Evolutionary conservation across 352 stramenopile species (phyloP), one percentile per base, ranked within the genome.

Genomic region (Globisporangium carolinianum): DNA sequence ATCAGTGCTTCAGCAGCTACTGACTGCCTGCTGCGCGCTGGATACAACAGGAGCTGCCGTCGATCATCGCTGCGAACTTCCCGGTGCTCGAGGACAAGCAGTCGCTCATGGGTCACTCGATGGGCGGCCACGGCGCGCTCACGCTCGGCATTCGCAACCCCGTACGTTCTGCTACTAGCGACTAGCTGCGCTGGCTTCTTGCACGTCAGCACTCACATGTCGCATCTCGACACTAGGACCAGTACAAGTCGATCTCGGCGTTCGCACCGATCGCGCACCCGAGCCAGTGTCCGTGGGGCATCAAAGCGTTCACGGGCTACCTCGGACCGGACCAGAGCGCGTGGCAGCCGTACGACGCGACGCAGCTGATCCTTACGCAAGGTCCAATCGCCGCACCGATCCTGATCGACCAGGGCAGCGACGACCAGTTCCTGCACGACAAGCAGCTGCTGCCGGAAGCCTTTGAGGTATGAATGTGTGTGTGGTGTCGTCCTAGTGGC

Each of bases 251-350:
- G 51, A 97, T 99, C 15, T 98, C 87, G 47, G 96, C 96, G 4
- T 98, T 99, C 61, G 76, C 95, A 9, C 96, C 97, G 14, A 99
- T 99, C 69, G 91, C 80, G 48, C 96, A 99, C 70, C 97, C 96
- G 56, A 96, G 79, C 6, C 78, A 95, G 46, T 98, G 95, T 63
- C 94, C 95, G n/a, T 99, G 97, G 97, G 97, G 97, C 35, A 81
- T 98, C 41, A 99, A 99, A 73, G 97, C 96, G 5, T 99, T 99
- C 69, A 94, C 86, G 51, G 91, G 89, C 45, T 99, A 99, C 76
- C 77, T 99, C 12, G 96, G 95, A 15, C 78, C 77, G 8, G 91
- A 98, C 56, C 81, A 94, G 62, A 73, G 92, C 59, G 62, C 71
- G 3, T 94, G 84, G 84, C 89, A 90, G 74, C 72, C 81, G 57